Conservation (phyloP, 2,329 filamentous ascomycete genomes). For the Dothistroma pini region DNA sequence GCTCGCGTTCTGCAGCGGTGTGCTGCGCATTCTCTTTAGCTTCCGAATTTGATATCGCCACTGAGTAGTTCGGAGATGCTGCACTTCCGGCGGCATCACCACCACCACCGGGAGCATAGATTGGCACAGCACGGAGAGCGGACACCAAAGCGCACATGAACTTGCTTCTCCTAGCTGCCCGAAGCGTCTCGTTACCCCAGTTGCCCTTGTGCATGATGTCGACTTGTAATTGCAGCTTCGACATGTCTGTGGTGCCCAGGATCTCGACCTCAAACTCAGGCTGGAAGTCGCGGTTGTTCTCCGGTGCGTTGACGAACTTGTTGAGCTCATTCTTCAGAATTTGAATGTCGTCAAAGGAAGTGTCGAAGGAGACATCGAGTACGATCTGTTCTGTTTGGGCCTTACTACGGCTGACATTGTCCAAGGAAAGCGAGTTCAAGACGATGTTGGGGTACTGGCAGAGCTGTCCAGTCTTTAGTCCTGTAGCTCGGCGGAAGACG, state of each 20-base stretch:
- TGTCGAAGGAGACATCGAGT: constrained; percentile 79
- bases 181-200: constrained; percentile 68
- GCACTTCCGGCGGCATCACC: constrained; percentile 56
- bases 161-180: constrained; percentile 79
- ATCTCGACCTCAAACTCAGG: constrained; percentile 77
- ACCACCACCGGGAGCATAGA: constrained; percentile 75
- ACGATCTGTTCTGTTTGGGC: constrained; percentile 84
- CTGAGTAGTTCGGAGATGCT: constrained; percentile 77
- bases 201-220: constrained; percentile 79
- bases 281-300: constrained; percentile 89
- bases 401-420: constrained; percentile 87
- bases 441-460: constrained; percentile 85
- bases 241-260: constrained; percentile 73
- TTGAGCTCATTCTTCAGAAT: constrained; percentile 80
- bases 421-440: constrained; percentile 89
- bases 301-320: constrained; percentile 73
- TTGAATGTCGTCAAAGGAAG: constrained; percentile 84
- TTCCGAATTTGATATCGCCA: constrained; percentile 66
- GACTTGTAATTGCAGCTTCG: constrained; percentile 79
- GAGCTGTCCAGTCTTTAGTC: constrained; percentile 61
- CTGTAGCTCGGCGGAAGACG: constrained; percentile 79
- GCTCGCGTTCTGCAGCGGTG: constrained; percentile 46
- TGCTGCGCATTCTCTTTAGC: constrained; percentile 60
- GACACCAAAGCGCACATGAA: constrained; percentile 93
- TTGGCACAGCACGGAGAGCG: constrained; percentile 81